Evolutionary conservation across 257 asterid genomes (phyloP).

Genomic region (Ajuga chamaepitys): DNA sequence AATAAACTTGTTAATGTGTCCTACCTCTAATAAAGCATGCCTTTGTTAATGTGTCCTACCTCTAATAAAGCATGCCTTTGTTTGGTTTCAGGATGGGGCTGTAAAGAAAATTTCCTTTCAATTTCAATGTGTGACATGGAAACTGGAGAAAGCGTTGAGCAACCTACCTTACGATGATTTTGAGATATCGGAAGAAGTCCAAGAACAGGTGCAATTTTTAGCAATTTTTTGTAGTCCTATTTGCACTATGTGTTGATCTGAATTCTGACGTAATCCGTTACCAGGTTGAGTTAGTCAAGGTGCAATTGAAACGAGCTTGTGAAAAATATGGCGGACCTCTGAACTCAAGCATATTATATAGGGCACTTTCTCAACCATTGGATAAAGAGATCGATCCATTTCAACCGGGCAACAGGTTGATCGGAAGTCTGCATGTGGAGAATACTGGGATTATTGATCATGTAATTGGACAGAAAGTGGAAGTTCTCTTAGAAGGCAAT

Average conservation of each 20-base stretch:
- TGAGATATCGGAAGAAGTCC: slow-evolving; percentile 90
- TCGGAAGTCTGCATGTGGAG: slow-evolving; percentile 41
- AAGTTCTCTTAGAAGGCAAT: slow-evolving; percentile 21
- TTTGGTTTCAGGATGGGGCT: slow-evolving; percentile 51
- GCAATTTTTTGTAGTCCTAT: not conserved
- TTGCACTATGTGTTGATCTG: too few relatives aligned
- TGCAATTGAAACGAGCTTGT: slow-evolving; percentile 84
- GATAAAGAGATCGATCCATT: slow-evolving; percentile 61
- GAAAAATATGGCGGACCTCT: slow-evolving; percentile 76
- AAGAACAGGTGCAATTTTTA: slow-evolving; percentile 65
- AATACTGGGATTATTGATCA: slow-evolving; percentile 53
- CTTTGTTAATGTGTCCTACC: slow-evolving; percentile 3
- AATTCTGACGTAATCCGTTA: slow-evolving; percentile 17
- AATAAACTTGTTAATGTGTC: not conserved
- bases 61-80: slow-evolving; percentile 20
- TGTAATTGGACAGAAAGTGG: slow-evolving; percentile 32
- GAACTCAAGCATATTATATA: slow-evolving; percentile 42
- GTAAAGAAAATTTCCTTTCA: slow-evolving; percentile 57
- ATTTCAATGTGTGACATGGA: slow-evolving; percentile 87
- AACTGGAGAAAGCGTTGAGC: slow-evolving; percentile 67
- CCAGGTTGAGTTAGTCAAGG: slow-evolving; percentile 62
- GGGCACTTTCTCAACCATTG: slow-evolving; percentile 61
- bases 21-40: slow-evolving; percentile 18
- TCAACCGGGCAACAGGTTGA: slow-evolving; percentile 31
- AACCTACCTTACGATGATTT: slow-evolving; percentile 55